These are phyloP conservation scores for Fusarium paranaense DNA, from an alignment of 2,329 filamentous ascomycete species.

Conservation along the genomic window DNA sequence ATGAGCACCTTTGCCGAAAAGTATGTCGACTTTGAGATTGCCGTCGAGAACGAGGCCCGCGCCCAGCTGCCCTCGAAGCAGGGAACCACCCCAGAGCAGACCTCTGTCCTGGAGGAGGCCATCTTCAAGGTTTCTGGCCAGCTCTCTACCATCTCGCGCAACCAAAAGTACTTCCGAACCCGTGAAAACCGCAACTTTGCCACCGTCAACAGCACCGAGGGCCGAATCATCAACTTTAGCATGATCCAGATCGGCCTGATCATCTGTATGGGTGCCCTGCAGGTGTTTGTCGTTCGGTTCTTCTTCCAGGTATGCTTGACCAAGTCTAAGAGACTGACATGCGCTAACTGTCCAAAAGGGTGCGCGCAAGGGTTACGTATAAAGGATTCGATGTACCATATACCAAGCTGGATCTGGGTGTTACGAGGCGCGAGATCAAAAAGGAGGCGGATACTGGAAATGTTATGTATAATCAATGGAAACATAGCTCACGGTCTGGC, in stretches of 20 bases:
- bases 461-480: slow-evolving; percentile 47
- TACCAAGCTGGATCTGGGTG: slow-evolving; percentile 40
- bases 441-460: slow-evolving; percentile 44
- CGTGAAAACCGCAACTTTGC: slow-evolving; percentile 99
- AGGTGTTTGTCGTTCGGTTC: slow-evolving; percentile 97
- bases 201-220: slow-evolving; percentile 95
- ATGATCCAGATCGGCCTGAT: slow-evolving; percentile 93
- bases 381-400: slow-evolving; percentile 48
- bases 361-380: slow-evolving; percentile 77
- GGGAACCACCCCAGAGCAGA: slow-evolving; percentile 89
- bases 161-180: slow-evolving; percentile 99
- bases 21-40: slow-evolving; percentile 97
- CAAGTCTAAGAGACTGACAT: not conserved
- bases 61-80: slow-evolving; percentile 88
- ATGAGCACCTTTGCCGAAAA: slow-evolving; percentile 99
- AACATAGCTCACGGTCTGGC: slow-evolving; percentile 30
- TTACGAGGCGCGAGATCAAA: slow-evolving; percentile 48
- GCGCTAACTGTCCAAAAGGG: slow-evolving; percentile 57
- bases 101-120: slow-evolving; percentile 88
- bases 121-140: slow-evolving; percentile 95
- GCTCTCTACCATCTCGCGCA: slow-evolving; percentile 92
- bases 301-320: slow-evolving; percentile 85
- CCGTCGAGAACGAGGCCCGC: slow-evolving; percentile 90
- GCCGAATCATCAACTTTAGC: slow-evolving; percentile 96
- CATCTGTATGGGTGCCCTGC: slow-evolving; percentile 92